Percentiles rank a stretch among this genome's conserved stretches.
These are phyloP conservation scores for Spathaspora arborariae DNA, from an alignment of 805 yeast species.

Conservation along the genomic window DNA sequence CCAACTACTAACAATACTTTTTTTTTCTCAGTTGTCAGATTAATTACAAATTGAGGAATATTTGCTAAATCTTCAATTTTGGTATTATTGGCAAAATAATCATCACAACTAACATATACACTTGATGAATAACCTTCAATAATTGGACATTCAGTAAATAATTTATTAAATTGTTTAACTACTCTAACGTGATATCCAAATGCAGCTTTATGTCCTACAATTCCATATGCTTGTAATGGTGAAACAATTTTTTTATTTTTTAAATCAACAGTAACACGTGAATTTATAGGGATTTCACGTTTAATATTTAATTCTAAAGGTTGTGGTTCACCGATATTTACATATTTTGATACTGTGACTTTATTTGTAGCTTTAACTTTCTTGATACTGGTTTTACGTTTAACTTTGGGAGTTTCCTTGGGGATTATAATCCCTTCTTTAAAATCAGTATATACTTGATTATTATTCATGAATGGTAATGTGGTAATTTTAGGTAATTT, in stretches of 20 bases:
- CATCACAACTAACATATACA: conserved; percentile 64
- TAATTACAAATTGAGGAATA: conserved; percentile 1
- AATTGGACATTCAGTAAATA: conserved; percentile 68
- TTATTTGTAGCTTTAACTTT: conserved; percentile 34
- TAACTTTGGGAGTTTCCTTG: conserved; percentile 34
- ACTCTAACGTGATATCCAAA: conserved; percentile 76
- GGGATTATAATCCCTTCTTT: conserved; percentile 64
- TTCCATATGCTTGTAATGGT: conserved; percentile 67
- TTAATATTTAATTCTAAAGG: conserved; percentile 55
- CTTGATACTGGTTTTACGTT: conserved; percentile 26
- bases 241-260: conserved; percentile 61
- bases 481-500: conserved; percentile 69
- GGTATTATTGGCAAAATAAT: conserved; percentile 40
- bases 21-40: conserved; percentile 14
- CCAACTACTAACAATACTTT: conserved; percentile 57
- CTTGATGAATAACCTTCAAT: conserved; percentile 68
- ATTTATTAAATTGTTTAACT: conserved; percentile 53
- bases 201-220: conserved; percentile 53
- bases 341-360: conserved; percentile 60
- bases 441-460: conserved; percentile 29
- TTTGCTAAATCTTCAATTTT: conserved; percentile 13
- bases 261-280: conserved; percentile 76
- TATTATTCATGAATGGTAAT: conserved; percentile 67
- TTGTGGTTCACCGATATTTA: conserved; percentile 67
- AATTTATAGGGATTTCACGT: conserved; percentile 65